phyloP scores from a whole-genome alignment of 768 basidiomycete species.

The Crepidotus variabilis region DNA sequence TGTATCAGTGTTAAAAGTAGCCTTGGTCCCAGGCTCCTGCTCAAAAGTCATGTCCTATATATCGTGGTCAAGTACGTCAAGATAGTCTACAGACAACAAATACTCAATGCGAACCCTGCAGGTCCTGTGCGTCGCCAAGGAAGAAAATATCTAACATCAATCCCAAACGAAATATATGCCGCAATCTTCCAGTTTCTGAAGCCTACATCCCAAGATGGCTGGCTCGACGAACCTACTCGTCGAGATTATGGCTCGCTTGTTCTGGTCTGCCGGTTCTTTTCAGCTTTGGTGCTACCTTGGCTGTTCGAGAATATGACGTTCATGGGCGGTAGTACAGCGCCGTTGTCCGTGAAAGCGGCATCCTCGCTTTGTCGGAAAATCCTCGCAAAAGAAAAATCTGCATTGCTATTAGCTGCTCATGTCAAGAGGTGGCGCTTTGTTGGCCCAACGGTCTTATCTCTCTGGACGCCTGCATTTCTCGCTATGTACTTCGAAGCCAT shows the following conservation, averaged over 20 bases:
- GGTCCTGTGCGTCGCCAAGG: constrained; percentile 16
- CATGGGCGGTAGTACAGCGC: constrained; percentile 1
- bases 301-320: constrained; percentile 32
- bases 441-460: not conserved
- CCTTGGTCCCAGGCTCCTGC: too few relatives aligned
- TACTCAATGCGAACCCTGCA: constrained; percentile 3
- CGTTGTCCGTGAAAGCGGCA: not conserved
- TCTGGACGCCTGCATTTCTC: constrained; percentile 1
- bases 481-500: constrained; percentile 14
- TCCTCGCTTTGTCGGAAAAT: constrained; percentile 25
- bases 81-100: not conserved
- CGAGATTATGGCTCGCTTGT: constrained; percentile 27
- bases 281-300: constrained; percentile 32
- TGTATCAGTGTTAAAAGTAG: too few relatives aligned
- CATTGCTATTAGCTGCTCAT: constrained; percentile 23
- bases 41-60: too few relatives aligned
- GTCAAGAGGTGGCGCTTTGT: constrained; percentile 23
- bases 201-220: constrained; percentile 12
- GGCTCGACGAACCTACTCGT: constrained; percentile 13
- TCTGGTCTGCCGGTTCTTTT: constrained; percentile 41
- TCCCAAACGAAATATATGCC: constrained; percentile 44
- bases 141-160: constrained; percentile 13
- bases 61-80: too few relatives aligned
- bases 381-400: constrained; percentile 20
- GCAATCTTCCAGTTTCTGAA: constrained; percentile 34